Base-by-base conservation (phyloP, 495 filamentous ascomycete genomes). In the Staphylotrichum tortipilum region DNA sequence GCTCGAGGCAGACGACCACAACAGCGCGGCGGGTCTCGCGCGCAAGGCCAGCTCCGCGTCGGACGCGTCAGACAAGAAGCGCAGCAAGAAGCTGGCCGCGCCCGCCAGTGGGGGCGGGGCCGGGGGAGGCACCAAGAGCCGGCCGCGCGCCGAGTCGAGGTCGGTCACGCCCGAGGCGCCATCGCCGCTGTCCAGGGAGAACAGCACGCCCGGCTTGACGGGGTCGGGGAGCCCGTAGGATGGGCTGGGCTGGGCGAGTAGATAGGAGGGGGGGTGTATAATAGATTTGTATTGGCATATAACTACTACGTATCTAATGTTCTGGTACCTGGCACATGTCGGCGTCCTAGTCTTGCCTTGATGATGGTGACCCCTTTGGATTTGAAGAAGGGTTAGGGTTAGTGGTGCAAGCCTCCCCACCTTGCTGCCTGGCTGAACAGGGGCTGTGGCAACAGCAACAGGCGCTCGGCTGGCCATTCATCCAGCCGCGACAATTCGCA, bases 131-230 rank as follows among this genome's bases (percentile, higher is more conserved):
- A 45, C 52, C 42, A 65, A 68, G 24, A 64, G 56, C 46, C 63
- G 73, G 21, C 59, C 68, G 4, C 60, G 65, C 6, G 59, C 60
- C 12, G 73, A 77, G 28, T 72, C 69, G 7, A 55, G 73, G 49
- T 75, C 72, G 38, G 68, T 72, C 8, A 76, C 75, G 23, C 76
- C 76, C 10, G 75, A 78, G 43, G 64, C 66, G 4, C 67, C 68
- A 7, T 77, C 73, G 17, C 76, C 75, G 15, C 57, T 79, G 52
- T 71, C 68, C 17, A 68, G 64, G 44, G 68, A 75, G 45, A 75
- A n/a, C n/a, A n/a, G 69, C 52, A 77, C 69, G 48, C n/a, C 30
- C 15, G 53, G 23, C n/a, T 41, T 47, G n/a, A 10, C 41, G 6
- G 15, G 43, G 7, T 12, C 52, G 10, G 21, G 40, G 15, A 54